Conservation (phyloP, 306 rosid species). For the Trifolium repens region DNA sequence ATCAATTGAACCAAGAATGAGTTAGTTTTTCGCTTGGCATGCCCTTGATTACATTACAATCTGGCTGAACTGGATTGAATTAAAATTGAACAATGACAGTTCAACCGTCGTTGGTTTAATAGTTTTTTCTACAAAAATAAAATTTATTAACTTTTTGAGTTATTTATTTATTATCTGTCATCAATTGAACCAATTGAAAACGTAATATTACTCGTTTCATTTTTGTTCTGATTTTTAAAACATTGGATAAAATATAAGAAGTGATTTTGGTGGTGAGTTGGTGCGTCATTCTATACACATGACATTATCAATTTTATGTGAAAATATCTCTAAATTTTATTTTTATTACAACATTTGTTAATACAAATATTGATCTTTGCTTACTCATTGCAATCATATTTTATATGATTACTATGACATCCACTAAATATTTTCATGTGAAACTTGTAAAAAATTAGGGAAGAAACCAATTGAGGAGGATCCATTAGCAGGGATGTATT, state of each 20-base stretch:
- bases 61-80: background rate
- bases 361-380: too few relatives aligned
- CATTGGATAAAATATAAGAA: background rate
- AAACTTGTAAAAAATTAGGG: conserved; percentile 40
- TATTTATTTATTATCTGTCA: too few relatives aligned
- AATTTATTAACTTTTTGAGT: too few relatives aligned
- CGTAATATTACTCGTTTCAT: too few relatives aligned
- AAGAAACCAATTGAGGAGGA: conserved; percentile 47
- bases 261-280: background rate
- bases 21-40: background rate
- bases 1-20: background rate
- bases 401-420: background rate
- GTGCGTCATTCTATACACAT: background rate
- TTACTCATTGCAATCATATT: background rate
- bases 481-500: conserved; percentile 55
- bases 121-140: too few relatives aligned
- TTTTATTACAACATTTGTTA: too few relatives aligned
- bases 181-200: too few relatives aligned
- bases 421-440: background rate
- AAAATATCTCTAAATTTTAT: background rate
- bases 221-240: too few relatives aligned
- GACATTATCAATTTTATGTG: background rate
- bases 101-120: background rate
- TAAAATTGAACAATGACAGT: background rate
- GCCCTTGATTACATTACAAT: background rate